phyloP scores from a whole-genome alignment of 805 yeast genomes.

The Suhomyces kilbournensis region DNA sequence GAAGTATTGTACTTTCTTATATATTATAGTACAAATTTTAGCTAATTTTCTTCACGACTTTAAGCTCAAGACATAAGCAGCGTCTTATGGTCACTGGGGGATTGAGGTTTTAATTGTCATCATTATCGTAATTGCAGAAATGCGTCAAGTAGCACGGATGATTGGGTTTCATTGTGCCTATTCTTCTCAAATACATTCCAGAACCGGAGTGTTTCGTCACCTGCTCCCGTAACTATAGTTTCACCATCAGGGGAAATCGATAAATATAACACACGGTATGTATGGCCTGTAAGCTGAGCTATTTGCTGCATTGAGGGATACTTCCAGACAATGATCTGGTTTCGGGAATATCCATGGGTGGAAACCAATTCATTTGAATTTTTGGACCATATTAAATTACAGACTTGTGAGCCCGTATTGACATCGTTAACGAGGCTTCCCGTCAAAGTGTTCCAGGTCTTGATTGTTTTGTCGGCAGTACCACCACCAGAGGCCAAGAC shows the following conservation, averaged over 20 bases:
- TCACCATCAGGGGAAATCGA: slow-evolving; percentile 94
- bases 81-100: background rate
- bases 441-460: slow-evolving; percentile 87
- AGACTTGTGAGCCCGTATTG: slow-evolving; percentile 96
- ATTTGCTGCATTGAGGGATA: slow-evolving; percentile 90
- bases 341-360: slow-evolving; percentile 90
- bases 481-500: slow-evolving; percentile 96
- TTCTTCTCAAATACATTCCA: slow-evolving; percentile 92
- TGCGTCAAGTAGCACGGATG: slow-evolving; percentile 68
- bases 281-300: slow-evolving; percentile 91
- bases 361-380: slow-evolving; percentile 91
- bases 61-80: too few relatives aligned
- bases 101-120: background rate
- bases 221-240: slow-evolving; percentile 96
- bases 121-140: slow-evolving; percentile 65
- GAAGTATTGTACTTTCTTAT: background rate
- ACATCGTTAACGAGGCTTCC: slow-evolving; percentile 72
- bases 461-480: slow-evolving; percentile 85
- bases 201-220: slow-evolving; percentile 92
- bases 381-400: slow-evolving; percentile 90
- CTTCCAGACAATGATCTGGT: slow-evolving; percentile 92
- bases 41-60: background rate
- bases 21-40: background rate
- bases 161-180: slow-evolving; percentile 53
- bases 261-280: slow-evolving; percentile 84